Percentiles rank a stretch among this genome's conserved stretches.
These are phyloP conservation scores for Fusarium acutatum DNA, from an alignment of 2,329 filamentous ascomycete species.

Conservation along the genomic window DNA sequence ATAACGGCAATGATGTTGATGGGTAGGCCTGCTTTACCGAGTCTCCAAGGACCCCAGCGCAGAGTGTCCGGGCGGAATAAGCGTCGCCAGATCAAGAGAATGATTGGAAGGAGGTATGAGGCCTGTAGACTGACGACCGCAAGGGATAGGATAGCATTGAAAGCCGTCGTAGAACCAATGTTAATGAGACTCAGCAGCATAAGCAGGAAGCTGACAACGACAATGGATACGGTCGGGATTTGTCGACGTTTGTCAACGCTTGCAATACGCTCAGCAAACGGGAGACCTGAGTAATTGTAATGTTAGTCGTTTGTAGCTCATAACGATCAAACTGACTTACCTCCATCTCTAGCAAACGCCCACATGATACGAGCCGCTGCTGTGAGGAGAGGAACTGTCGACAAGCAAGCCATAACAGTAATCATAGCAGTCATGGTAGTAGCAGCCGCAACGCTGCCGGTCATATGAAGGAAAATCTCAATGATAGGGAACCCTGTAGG, in stretches of 20 bases:
- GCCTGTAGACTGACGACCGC: conserved; percentile 21
- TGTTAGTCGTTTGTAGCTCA: not conserved
- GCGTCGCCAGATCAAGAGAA: conserved; percentile 22
- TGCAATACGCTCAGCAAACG: conserved; percentile 18
- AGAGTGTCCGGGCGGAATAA: conserved; percentile 8
- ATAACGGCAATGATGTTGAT: conserved; percentile 11
- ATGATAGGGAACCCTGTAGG: conserved; percentile 29
- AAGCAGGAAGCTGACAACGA: conserved; percentile 1
- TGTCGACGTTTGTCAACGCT: conserved; percentile 10
- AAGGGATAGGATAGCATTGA: conserved; percentile 31
- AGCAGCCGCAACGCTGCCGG: not conserved
- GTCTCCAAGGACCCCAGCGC: conserved; percentile 23
- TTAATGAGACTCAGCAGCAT: conserved; percentile 34
- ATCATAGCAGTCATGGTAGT: conserved; percentile 5
- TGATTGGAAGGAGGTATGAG: conserved; percentile 25
- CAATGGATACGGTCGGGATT: conserved; percentile 15
- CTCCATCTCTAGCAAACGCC: conserved; percentile 32
- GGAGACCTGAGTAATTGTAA: not conserved
- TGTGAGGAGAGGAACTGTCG: conserved; percentile 21
- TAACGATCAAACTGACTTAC: not conserved
- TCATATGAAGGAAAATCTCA: conserved; percentile 21
- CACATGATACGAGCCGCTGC: conserved; percentile 31
- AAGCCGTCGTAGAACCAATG: conserved; percentile 33
- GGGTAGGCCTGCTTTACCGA: conserved; percentile 13
- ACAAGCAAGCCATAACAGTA: conserved; percentile 12